Evolutionary conservation across 2,329 filamentous ascomycete species (phyloP), one percentile per base, ranked within the genome.

Genomic region (Aspergillus tubingensis): DNA sequence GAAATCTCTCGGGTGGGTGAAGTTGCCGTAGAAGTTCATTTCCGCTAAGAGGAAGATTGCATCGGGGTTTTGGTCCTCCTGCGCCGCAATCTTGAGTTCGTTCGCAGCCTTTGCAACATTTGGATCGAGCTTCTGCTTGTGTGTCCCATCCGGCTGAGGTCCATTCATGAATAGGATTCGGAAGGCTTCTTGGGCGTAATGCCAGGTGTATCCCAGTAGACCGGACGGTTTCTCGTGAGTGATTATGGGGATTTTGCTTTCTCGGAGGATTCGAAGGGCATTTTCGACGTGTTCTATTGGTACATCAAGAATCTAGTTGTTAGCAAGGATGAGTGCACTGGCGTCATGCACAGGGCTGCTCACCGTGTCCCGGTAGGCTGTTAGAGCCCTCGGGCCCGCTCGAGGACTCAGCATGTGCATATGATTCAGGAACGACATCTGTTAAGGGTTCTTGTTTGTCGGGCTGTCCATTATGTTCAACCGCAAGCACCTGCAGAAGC

Each of bases 1-100:
- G 67, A 96, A 92, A 73, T 97, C 88, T 65, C 89, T 85, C 1
- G 94, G 93, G 70, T 97, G 85, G 21, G 91, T 90, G 77, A 89
- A 96, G 77, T 98, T 97, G 73, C 95, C 95, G 70, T 95, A 92
- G 77, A 98, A 98, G 80, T 96, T 96, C 84, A 99, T 89, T 74
- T 99, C 91, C 17, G 91, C 95, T 23, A 99, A 83, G 15, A 96
- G 82, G 72, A 90, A 96, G 49, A 98, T 86, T 5, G 95, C 95
- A 74, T 99, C 93, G 2, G 91, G 85, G 58, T 82, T 77, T 62
- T 80, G 74, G 39, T 80, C 76, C 65, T 83, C 77, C 7, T 81
- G 76, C 3, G 86, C 86, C 36, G 87, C 86, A 54, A 82, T 77
- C 67, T 85, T 81, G 61, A 91, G 76, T 36, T 88, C 77, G 59